Base-by-base conservation (phyloP, 2,329 filamentous ascomycete genomes). In the Parafenestella ontariensis region DNA sequence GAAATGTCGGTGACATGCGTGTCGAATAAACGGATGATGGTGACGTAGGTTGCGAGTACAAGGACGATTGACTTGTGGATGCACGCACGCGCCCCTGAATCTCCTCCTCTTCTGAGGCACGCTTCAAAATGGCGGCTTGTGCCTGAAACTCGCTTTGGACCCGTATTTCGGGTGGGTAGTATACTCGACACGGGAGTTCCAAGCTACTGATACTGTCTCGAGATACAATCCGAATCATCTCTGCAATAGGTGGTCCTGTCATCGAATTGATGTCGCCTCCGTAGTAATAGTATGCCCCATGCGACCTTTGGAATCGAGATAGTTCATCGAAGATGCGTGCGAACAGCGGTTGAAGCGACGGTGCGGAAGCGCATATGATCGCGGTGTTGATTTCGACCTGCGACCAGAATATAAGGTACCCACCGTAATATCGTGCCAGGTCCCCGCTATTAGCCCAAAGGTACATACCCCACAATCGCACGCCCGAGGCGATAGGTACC, bases 331-430 rank as follows among this genome's bases (percentile, higher is more conserved):
- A 63, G 13, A 61, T 34, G 20, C 49, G 47, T 36, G 58, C 57
- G 48, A 67, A 49, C 5, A 68, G 49, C 3, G 65, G 65, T 34
- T 70, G 65, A 0, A 69, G 51, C 10, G 62, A 67, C 15, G 67
- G 67, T 3, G 52, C 58, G 1, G 63, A 66, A 3, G 67, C 64
- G 43, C 62, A 68, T 7, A 68, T 58, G 9, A 70, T 69, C 1
- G 61, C 66, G 2, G 63, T 68, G 34, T 70, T 69, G 46, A 69
- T 54, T 33, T 70, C 66, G 24, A 70, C 60, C 31, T 66, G 63
- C 13, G 62, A 56, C 65, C 62, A 68, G 48, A 69, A 65, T 1
- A 68, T 45, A 7, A 69, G 52, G 44, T 70, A 68, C 31, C 54
- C 65, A 1, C 65, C 64, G 17, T 67, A 64, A 31, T 70, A 68